These are phyloP conservation scores for Calonectria leucothoes DNA, from an alignment of 2,329 filamentous ascomycete genomes.

Conservation along the genomic window DNA sequence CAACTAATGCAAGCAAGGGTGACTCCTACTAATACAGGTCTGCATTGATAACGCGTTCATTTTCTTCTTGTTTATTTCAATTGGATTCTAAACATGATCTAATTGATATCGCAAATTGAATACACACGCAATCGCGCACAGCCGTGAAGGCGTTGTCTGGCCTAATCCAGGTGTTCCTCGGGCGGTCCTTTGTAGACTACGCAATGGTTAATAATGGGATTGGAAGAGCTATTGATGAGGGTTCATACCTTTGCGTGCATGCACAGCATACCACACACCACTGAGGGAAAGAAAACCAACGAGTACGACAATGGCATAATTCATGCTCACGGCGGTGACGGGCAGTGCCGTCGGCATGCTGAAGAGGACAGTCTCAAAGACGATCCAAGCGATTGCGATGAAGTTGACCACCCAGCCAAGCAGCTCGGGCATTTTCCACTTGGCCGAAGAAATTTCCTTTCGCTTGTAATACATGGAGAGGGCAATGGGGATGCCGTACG, in stretches of 20 bases:
- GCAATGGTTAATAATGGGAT: background rate
- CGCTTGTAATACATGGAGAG: conserved; percentile 75
- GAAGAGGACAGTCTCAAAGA: conserved; percentile 77
- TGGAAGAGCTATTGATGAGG: background rate
- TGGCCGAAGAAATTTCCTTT: conserved; percentile 60
- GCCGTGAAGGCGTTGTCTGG: background rate
- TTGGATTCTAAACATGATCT: background rate
- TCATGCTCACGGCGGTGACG: conserved; percentile 69
- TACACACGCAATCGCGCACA: background rate
- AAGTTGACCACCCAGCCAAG: conserved; percentile 77
- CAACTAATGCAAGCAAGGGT: background rate
- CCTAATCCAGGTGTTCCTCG: conserved; percentile 4
- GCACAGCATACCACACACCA: conserved; percentile 70
- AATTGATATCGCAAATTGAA: background rate
- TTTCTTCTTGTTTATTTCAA: background rate
- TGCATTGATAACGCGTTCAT: background rate
- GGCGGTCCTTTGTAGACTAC: conserved; percentile 39
- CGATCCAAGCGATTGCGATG: conserved; percentile 75
- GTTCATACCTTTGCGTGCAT: conserved; percentile 43
- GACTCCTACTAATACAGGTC: background rate
- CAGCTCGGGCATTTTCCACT: conserved; percentile 60
- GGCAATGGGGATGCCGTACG: conserved; percentile 80
- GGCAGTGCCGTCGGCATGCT: conserved; percentile 77
- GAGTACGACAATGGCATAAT: conserved; percentile 76
- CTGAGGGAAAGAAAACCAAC: conserved; percentile 70